Conservation (phyloP, 148 eudicot genomes). For the Rhododendron ovatum region DNA sequence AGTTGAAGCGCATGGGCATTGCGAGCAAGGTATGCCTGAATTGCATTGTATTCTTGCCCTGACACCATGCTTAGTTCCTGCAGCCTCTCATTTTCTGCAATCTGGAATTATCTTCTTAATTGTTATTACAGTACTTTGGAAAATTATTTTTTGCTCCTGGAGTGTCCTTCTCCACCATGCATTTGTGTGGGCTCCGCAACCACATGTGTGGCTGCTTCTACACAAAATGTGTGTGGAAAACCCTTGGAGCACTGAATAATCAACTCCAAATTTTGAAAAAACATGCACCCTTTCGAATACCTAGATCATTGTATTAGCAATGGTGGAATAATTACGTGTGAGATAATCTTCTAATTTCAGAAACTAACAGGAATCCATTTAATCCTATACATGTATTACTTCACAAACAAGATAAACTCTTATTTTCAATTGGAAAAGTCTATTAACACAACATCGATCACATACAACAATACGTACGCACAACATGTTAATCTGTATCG, state of each 20-base stretch:
- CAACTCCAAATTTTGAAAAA: neutral
- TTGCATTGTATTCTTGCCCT: constrained; percentile 25
- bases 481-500: too few relatives aligned
- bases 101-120: constrained; percentile 8
- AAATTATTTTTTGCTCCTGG: neutral
- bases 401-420: neutral
- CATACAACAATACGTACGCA: too few relatives aligned
- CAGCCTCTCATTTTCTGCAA: constrained; percentile 32
- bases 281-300: neutral
- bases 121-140: neutral
- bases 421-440: neutral
- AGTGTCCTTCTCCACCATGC: neutral
- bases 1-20: constrained; percentile 31
- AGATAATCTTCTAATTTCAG: neutral
- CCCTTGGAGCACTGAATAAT: too few relatives aligned
- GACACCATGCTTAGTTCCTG: constrained; percentile 36
- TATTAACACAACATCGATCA: too few relatives aligned
- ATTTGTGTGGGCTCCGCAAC: neutral
- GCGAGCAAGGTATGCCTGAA: constrained; percentile 27
- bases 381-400: neutral
- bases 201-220: too few relatives aligned
- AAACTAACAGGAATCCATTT: neutral
- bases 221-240: too few relatives aligned
- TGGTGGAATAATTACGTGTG: neutral
- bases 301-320: neutral